Conservation (phyloP, 2,329 filamentous ascomycete genomes). For the Lasiodiplodia gonubiensis region DNA sequence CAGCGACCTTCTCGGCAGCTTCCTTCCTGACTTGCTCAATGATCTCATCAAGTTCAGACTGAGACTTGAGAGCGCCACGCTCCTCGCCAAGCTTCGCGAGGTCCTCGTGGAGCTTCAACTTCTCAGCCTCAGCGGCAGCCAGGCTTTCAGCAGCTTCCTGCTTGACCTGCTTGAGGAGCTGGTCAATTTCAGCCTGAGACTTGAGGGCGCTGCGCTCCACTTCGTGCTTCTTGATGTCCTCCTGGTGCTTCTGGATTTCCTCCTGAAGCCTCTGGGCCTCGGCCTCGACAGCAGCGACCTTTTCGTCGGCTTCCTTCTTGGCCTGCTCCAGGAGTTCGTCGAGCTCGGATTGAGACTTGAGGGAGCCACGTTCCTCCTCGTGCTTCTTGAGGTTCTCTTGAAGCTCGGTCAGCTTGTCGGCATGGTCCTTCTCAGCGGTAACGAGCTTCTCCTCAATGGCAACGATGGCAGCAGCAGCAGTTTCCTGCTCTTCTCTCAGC, state of each 20-base stretch:
- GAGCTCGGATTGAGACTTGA: slow-evolving; percentile 25
- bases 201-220: slow-evolving; percentile 14
- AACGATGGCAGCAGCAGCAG: slow-evolving; percentile 17
- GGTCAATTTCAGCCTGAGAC: slow-evolving; percentile 20
- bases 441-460: slow-evolving; percentile 28
- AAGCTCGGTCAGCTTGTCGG: slow-evolving; percentile 13
- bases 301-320: slow-evolving; percentile 6
- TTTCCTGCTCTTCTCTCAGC: slow-evolving; percentile 15
- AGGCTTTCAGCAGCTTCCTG: slow-evolving; percentile 13
- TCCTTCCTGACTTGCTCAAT: slow-evolving; percentile 21
- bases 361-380: slow-evolving; percentile 14
- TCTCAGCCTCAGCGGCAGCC: slow-evolving; percentile 19
- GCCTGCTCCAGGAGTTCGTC: slow-evolving; percentile 14
- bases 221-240: slow-evolving; percentile 21
- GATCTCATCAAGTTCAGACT: slow-evolving; percentile 16
- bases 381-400: slow-evolving; percentile 18
- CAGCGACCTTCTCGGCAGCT: slow-evolving; percentile 23
- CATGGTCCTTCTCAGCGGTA: slow-evolving; percentile 22
- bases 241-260: slow-evolving; percentile 9
- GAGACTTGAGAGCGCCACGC: slow-evolving; percentile 10
- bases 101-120: slow-evolving; percentile 9
- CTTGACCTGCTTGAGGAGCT: slow-evolving; percentile 12
- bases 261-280: slow-evolving; percentile 19
- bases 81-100: slow-evolving; percentile 14
- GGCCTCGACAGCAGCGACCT: slow-evolving; percentile 9